phyloP scores from a whole-genome alignment of 768 basidiomycete genomes.

The Mycena vulgaris region DNA sequence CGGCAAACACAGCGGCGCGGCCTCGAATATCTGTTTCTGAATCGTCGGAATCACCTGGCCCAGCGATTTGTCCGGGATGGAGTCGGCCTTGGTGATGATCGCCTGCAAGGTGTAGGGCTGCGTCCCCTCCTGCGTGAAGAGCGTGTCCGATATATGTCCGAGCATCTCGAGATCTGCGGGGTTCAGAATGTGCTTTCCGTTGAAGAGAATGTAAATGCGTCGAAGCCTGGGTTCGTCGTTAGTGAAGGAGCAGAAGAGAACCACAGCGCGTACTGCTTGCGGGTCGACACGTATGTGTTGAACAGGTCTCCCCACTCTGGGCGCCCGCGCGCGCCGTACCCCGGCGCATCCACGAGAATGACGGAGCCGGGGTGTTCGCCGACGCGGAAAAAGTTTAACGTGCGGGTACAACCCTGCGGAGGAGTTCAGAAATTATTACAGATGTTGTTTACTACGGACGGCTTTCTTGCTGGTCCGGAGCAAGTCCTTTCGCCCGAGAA shows the following conservation, averaged over 20 bases:
- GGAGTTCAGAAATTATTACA: neutral
- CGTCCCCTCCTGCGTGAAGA: constrained; percentile 55
- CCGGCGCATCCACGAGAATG: constrained; percentile 84
- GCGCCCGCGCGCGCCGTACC: constrained; percentile 83
- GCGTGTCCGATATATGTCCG: constrained; percentile 59
- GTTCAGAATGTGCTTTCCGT: constrained; percentile 75
- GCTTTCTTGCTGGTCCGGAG: constrained; percentile 79
- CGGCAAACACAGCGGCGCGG: constrained; percentile 74
- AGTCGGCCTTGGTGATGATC: constrained; percentile 81
- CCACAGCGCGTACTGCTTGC: constrained; percentile 67
- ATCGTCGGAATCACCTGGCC: constrained; percentile 57
- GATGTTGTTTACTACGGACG: constrained; percentile 57
- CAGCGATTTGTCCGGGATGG: constrained; percentile 55
- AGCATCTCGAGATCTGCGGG: constrained; percentile 76
- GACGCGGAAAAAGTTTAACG: constrained; percentile 82
- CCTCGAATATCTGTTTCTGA: constrained; percentile 66
- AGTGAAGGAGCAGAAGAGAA: constrained; percentile 16
- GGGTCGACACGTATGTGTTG: constrained; percentile 71
- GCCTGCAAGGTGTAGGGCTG: constrained; percentile 76
- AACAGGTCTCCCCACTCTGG: constrained; percentile 84
- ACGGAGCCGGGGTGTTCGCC: constrained; percentile 71
- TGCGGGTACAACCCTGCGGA: constrained; percentile 76
- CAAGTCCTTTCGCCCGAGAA: constrained; percentile 70
- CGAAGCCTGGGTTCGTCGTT: constrained; percentile 63
- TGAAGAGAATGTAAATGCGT: constrained; percentile 80